These are phyloP conservation scores for Fragilaria crotonensis DNA, from an alignment of 108 stramenopile genomes.

Conservation along the genomic window DNA sequence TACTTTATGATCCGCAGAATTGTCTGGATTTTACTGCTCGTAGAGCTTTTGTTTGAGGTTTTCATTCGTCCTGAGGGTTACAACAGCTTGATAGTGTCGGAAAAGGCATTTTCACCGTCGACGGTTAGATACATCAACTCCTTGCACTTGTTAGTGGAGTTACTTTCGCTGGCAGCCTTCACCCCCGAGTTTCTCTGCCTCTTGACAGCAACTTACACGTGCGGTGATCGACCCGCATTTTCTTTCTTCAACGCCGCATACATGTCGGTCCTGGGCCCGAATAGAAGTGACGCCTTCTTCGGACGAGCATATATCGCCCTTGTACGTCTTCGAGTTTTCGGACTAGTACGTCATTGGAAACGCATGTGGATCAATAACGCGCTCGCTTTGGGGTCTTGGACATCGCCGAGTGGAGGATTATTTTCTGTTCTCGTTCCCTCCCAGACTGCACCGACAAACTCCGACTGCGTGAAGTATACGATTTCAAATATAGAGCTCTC, in stretches of 20 bases:
- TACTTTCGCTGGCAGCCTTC: slow-evolving; percentile 49
- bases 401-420: neutral
- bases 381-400: slow-evolving; percentile 6
- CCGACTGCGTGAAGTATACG: neutral
- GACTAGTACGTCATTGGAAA: slow-evolving; percentile 74
- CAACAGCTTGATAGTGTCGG: slow-evolving; percentile 39
- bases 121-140: slow-evolving; percentile 63
- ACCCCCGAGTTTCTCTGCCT: slow-evolving; percentile 70
- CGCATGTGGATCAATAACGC: slow-evolving; percentile 41
- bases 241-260: slow-evolving; percentile 22
- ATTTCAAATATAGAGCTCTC: neutral
- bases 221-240: slow-evolving; percentile 18
- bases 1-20: slow-evolving; percentile 9
- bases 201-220: slow-evolving; percentile 20
- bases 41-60: slow-evolving; percentile 68
- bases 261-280: slow-evolving; percentile 22
- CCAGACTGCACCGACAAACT: neutral
- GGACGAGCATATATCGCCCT: slow-evolving; percentile 48
- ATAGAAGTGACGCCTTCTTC: slow-evolving; percentile 20
- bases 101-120: slow-evolving; percentile 63
- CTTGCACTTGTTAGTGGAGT: slow-evolving; percentile 62
- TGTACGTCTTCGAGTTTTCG: slow-evolving; percentile 67
- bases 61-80: slow-evolving; percentile 70
- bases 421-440: neutral
- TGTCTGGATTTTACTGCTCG: slow-evolving; percentile 55